Conservation (phyloP, 1,139 yeast species). For the Pichia cactophila region DNA sequence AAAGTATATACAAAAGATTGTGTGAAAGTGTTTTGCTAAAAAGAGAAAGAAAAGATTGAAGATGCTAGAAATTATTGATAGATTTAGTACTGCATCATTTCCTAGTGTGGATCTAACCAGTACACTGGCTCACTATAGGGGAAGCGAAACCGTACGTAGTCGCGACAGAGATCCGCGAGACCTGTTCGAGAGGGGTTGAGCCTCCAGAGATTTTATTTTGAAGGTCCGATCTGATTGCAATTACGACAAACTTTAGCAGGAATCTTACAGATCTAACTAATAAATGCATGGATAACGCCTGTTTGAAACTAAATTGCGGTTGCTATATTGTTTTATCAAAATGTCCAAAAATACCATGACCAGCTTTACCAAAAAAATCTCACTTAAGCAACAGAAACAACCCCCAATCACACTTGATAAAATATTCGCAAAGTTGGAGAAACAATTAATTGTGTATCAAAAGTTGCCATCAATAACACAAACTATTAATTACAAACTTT, state of each 20-base stretch:
- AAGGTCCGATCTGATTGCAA: no score
- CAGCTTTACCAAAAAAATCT: no score
- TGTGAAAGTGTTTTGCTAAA: no score
- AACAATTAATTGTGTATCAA: background rate
- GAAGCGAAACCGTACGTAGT: no score
- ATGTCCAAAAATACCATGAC: background rate
- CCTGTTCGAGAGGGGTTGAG: no score
- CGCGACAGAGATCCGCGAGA: no score
- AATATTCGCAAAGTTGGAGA: conserved; percentile 2
- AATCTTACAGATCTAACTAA: background rate
- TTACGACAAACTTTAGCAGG: background rate
- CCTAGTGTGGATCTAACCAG: background rate
- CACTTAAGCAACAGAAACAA: background rate
- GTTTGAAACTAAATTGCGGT: no score
- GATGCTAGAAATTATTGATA: background rate
- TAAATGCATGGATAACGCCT: no score
- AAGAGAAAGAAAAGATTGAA: background rate
- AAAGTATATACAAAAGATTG: background rate
- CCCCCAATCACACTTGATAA: background rate
- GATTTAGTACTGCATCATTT: background rate
- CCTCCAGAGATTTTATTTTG: no score
- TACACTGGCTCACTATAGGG: no score
- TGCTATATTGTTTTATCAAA: no score
- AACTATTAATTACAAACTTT: background rate
- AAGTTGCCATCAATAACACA: conserved; percentile 3